These are phyloP conservation scores for Zymoseptoria passerinii DNA, from an alignment of 2,329 filamentous ascomycete genomes.

Conservation along the genomic window DNA sequence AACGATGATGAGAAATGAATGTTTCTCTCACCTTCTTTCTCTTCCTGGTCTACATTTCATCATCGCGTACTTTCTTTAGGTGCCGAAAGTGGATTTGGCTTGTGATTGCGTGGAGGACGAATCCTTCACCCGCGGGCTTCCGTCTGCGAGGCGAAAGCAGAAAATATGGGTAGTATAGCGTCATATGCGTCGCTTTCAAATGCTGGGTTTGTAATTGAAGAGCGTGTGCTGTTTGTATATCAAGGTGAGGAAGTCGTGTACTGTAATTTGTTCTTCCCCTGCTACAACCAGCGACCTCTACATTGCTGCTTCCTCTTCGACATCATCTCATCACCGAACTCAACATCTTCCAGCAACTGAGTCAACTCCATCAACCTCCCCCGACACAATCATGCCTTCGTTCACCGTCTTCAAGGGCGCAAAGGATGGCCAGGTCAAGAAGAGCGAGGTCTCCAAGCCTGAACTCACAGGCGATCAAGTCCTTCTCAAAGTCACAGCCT, in stretches of 20 bases:
- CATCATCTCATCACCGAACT: not conserved
- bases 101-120: not conserved
- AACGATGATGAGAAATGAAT: not conserved
- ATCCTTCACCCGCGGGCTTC: not conserved
- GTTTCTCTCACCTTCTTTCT: not conserved
- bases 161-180: not conserved
- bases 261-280: not conserved
- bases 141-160: not conserved
- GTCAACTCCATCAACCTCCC: not conserved
- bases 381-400: conserved; percentile 24
- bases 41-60: not conserved
- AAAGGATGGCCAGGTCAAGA: conserved; percentile 48
- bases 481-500: conserved; percentile 55
- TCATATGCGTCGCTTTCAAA: not conserved
- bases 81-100: not conserved
- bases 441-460: conserved; percentile 41
- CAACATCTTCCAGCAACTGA: not conserved
- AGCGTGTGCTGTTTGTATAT: not conserved
- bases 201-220: not conserved
- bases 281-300: not conserved
- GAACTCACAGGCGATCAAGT: conserved; percentile 48
- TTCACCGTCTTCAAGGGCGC: conserved; percentile 60
- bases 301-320: not conserved
- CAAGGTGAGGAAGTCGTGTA: not conserved
- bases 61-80: not conserved